phyloP scores from a whole-genome alignment of 1,284 basidiomycete genomes.

The Apiotrichum akiyoshidainum region DNA sequence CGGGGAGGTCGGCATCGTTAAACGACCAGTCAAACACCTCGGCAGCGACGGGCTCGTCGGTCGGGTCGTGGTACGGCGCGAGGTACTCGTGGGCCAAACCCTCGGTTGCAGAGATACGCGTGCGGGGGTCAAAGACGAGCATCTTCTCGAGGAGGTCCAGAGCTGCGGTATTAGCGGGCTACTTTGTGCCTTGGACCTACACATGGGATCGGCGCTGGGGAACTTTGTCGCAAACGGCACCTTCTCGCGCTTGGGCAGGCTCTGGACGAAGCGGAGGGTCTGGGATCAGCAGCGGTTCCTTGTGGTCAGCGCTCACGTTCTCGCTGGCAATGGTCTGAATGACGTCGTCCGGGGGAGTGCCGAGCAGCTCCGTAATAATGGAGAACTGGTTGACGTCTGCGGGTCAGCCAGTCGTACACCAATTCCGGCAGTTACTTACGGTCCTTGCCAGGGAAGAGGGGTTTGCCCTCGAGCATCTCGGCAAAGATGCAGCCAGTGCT shows the following conservation, averaged over 20 bases:
- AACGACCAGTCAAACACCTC: slow-evolving; percentile 99
- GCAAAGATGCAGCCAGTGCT: slow-evolving; percentile 99
- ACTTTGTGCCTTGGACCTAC: slow-evolving; percentile 46
- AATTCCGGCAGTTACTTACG: slow-evolving; percentile 48
- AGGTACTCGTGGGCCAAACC: slow-evolving; percentile 94
- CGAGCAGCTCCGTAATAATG: slow-evolving; percentile 97
- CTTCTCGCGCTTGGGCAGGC: slow-evolving; percentile 90
- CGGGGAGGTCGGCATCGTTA: slow-evolving; percentile 98
- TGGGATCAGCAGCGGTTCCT: slow-evolving; percentile 43
- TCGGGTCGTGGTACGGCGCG: slow-evolving; percentile 95
- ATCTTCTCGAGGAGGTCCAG: slow-evolving; percentile 97
- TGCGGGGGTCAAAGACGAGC: slow-evolving; percentile 97
- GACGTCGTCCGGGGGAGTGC: slow-evolving; percentile 98
- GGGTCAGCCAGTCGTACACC: not conserved
- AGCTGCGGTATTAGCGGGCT: slow-evolving; percentile 55
- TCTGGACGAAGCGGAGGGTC: slow-evolving; percentile 99
- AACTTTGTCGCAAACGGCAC: slow-evolving; percentile 95
- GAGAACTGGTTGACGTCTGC: slow-evolving; percentile 99
- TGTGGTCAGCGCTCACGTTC: slow-evolving; percentile 63
- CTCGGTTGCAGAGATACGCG: slow-evolving; percentile 89
- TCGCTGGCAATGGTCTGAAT: slow-evolving; percentile 98
- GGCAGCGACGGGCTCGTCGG: slow-evolving; percentile 89
- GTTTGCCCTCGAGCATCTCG: slow-evolving; percentile 99
- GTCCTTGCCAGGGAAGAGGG: slow-evolving; percentile 98
- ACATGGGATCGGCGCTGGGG: slow-evolving; percentile 79